Evolutionary conservation across 2,329 filamentous ascomycete genomes (phyloP), one percentile per base, ranked within the genome.

Genomic region (Alternaria atra): DNA sequence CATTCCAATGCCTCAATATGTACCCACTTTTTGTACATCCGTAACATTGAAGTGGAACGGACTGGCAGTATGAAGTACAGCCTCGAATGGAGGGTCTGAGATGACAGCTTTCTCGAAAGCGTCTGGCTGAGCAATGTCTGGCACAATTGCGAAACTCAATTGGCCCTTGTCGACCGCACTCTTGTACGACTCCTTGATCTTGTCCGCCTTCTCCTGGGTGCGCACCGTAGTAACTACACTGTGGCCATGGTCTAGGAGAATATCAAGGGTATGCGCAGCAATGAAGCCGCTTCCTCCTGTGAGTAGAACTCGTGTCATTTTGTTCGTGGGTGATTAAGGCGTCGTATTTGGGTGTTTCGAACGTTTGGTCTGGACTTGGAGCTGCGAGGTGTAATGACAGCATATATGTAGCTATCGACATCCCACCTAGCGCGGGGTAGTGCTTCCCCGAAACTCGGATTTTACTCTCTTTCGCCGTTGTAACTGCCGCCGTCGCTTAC

Each of bases 1-100:
- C 0, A 7, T n/a, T 7, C 20, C 4, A 3, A n/a, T 7, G 20
- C 5, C 0, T 2, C 4, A 5, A 7, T n/a, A 8, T 12, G 25
- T 23, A 62, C 81, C 71, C n/a, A 74, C 74, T 55, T 90, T 88
- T 64, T 94, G 84, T 17, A 91, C 89, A 66, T 89, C 85, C 35
- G 92, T 88, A 56, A 95, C 87, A 34, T 90, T 90, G 74, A 89
- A 86, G 69, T 91, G 89, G 80, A 91, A 94, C 0, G 92, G 91
- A 34, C 74, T 77, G 1, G 79, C 78, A 15, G 79, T 80, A 56
- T 80, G 79, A 17, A 80, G 66, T 50, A 94, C 90, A 46, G 86
- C 89, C 69, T 92, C 89, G 64, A 94, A 91, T 0, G 88, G 86
- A 15, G 87, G 87, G 55, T 86, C 82, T 15, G 86, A 87, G 64